A percentile compares a stretch with the other conserved stretches of the same genome.
These are phyloP conservation scores for Extremus antarcticus DNA, from an alignment of 495 filamentous ascomycete genomes.

Conservation along the genomic window DNA sequence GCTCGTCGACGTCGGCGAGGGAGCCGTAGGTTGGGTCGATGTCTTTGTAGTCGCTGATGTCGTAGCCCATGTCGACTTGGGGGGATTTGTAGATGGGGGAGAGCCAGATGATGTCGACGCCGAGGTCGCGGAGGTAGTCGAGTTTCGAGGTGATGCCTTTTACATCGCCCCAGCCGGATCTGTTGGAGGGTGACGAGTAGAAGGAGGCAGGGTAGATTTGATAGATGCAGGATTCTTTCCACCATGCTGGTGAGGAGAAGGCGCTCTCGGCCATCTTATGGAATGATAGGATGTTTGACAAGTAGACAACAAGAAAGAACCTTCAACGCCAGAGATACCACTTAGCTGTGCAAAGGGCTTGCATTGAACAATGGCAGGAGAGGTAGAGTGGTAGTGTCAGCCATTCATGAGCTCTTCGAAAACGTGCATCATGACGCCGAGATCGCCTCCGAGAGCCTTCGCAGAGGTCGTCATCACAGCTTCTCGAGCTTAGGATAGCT, in stretches of 20 bases:
- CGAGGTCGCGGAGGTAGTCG: slow-evolving; percentile 31
- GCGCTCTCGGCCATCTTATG: background rate
- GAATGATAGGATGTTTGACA: too few relatives aligned
- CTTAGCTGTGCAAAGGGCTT: too few relatives aligned
- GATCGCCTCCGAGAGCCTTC: too few relatives aligned
- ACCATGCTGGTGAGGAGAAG: slow-evolving; percentile 20
- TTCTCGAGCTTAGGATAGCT: too few relatives aligned
- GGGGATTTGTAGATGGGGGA: slow-evolving; percentile 34
- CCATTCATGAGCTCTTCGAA: too few relatives aligned
- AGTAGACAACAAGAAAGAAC: too few relatives aligned
- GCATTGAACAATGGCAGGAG: too few relatives aligned
- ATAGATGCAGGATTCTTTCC: slow-evolving; percentile 34
- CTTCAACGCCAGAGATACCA: too few relatives aligned
- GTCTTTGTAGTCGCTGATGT: slow-evolving; percentile 30
- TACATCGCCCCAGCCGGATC: slow-evolving; percentile 31
- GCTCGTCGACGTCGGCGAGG: slow-evolving; percentile 41
- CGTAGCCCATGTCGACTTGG: slow-evolving; percentile 35
- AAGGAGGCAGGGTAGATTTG: slow-evolving; percentile 35
- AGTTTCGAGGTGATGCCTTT: slow-evolving; percentile 31
- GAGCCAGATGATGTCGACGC: slow-evolving; percentile 31
- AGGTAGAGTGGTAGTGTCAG: too few relatives aligned
- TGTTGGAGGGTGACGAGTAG: slow-evolving; percentile 25
- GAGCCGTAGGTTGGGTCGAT: slow-evolving; percentile 46
- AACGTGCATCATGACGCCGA: too few relatives aligned
- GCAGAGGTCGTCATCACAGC: too few relatives aligned